Base-by-base conservation (phyloP, 1,284 basidiomycete species). In the Ceratorhiza oryzae-sativae region DNA sequence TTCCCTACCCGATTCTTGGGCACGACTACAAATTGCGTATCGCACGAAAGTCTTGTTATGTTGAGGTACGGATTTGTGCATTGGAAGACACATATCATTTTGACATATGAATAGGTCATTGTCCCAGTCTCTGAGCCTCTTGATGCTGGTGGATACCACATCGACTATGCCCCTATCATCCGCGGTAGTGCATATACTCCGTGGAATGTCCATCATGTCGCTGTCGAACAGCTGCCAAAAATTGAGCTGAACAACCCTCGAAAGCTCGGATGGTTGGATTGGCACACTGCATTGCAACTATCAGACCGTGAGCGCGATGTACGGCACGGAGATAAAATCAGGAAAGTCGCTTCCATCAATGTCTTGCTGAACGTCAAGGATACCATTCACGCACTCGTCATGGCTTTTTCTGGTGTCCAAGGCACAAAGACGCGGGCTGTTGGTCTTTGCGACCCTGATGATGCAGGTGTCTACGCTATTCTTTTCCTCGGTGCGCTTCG, bases 131-230 rank as follows among this genome's bases (percentile, higher is more conserved):
- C 68, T 2, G 23, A 39, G 13, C 56, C 68, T 0, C 30, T 41
- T 3, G 68, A 60, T 12, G 3, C 45, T 23, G 30, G 55, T 1
- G 68, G 68, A 10, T 71, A 71, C n/a, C 39, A 32, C 25, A 0
- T 36, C 15, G 45, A 59, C 32, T 13, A n/a, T 20, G 4, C 53
- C 5, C 63, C 63, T 8, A 34, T 55, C 1, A 18, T 56, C 13
- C 5, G 9, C 1, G 3, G 9, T 15, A 9, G 12, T 20, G 39
- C 1, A 10, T 42, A n/a, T 45, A 32, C 34, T 6, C 34, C 63
- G 12, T 67, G 63, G 63, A 67, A 45, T n/a, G 13, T 71, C 12
- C 67, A 59, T n/a, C 32, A 39, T 27, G 13, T 71, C n/a, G 8
- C 34, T 9, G n/a, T 36, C 2, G 67, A 59, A 4, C 42, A 45